These are phyloP conservation scores for Potentilla sterilis DNA, from an alignment of 306 rosid species.

Conservation along the genomic window DNA sequence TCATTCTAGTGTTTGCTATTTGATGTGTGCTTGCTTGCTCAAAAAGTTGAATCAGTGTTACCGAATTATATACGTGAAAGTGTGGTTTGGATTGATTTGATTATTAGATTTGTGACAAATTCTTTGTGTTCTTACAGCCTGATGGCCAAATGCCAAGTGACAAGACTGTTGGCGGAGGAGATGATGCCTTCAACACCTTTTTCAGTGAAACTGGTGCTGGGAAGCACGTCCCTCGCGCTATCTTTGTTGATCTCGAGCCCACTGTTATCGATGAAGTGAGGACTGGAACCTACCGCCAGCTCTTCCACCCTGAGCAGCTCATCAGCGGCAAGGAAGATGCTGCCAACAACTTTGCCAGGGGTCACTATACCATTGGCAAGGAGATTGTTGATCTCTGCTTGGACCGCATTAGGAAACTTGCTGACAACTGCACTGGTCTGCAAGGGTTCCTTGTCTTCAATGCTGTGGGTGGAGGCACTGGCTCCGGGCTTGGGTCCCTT, in stretches of 20 bases:
- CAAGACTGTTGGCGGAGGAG: slow-evolving; percentile 77
- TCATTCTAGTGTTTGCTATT: not conserved
- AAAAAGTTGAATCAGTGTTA: not conserved
- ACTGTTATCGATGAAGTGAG: slow-evolving; percentile 93
- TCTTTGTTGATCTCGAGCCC: slow-evolving; percentile 88
- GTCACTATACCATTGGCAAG: slow-evolving; percentile 93
- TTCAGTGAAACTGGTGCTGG: slow-evolving; percentile 95
- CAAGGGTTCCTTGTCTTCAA: slow-evolving; percentile 91
- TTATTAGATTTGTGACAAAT: not conserved
- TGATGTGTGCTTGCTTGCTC: not conserved
- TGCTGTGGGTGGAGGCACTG: slow-evolving; percentile 96
- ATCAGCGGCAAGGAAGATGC: slow-evolving; percentile 96
- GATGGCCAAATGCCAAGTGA: slow-evolving; percentile 96
- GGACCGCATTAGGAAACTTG: slow-evolving; percentile 90
- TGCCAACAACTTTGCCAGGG: slow-evolving; percentile 97
- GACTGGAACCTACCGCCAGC: slow-evolving; percentile 85
- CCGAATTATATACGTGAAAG: not conserved
- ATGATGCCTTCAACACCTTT: slow-evolving; percentile 91
- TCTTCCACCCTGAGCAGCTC: slow-evolving; percentile 91
- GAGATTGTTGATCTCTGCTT: slow-evolving; percentile 91
- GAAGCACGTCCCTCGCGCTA: slow-evolving; percentile 82
- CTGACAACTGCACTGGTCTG: slow-evolving; percentile 93
- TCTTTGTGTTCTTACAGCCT: slow-evolving; percentile 38
- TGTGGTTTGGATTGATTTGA: not conserved
- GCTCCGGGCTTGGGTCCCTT: slow-evolving; percentile 90